Evolutionary conservation across 2,329 filamentous ascomycete species (phyloP).

Genomic region (Mycosphaerella arachidis): DNA sequence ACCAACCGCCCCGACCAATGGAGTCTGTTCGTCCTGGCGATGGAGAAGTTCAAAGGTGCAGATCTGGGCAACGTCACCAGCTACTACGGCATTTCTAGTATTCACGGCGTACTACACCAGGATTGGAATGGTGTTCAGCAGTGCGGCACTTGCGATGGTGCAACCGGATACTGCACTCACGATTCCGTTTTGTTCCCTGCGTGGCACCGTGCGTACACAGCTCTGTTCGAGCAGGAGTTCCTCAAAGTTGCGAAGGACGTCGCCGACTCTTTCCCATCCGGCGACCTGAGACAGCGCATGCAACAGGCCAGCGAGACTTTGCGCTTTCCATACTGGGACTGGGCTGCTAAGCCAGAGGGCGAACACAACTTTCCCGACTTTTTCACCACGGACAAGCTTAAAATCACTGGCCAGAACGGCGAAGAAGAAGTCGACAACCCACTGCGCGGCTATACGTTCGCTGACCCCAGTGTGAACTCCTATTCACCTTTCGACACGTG

Average conservation of each 20-base stretch:
- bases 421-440: constrained; percentile 28
- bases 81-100: constrained; percentile 16
- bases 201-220: constrained; percentile 33
- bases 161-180: constrained; percentile 35
- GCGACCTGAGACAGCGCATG: constrained; percentile 20
- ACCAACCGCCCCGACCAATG: constrained; percentile 14
- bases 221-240: constrained; percentile 33
- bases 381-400: constrained; percentile 23
- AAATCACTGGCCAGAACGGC: constrained; percentile 26
- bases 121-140: constrained; percentile 29
- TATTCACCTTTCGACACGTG: constrained; percentile 31
- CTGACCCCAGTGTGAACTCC: constrained; percentile 20
- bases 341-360: constrained; percentile 22
- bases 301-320: constrained; percentile 25
- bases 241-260: constrained; percentile 26
- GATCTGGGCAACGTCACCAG: constrained; percentile 7
- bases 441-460: constrained; percentile 23
- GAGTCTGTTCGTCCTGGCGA: constrained; percentile 20
- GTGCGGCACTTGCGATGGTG: constrained; percentile 25
- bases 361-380: constrained; percentile 22
- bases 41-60: constrained; percentile 14
- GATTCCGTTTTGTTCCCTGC: constrained; percentile 32
- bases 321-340: constrained; percentile 29
- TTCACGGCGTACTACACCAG: constrained; percentile 31
- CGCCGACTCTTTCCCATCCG: constrained; percentile 23